Base-by-base conservation (phyloP, 306 rosid species). In the Parietaria judaica region DNA sequence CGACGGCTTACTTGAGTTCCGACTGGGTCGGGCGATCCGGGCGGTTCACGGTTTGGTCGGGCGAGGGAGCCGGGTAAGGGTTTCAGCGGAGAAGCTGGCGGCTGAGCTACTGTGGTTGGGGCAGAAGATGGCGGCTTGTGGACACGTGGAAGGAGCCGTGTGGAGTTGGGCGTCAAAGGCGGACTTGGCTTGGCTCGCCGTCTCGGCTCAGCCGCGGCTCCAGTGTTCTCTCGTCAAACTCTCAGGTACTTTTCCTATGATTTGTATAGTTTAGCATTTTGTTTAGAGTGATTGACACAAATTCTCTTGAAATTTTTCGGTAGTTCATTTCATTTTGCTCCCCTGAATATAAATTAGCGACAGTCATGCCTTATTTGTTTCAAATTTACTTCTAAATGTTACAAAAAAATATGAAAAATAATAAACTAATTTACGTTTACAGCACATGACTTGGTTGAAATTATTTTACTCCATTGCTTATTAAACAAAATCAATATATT, bases 101-200 rank as follows among this genome's bases (percentile, higher is more conserved):
- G 83, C 86, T 11, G 94, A 86, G 81, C 16, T 78, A 63, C 51
- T 81, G 6, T 89, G 97, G 97, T n/a, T 89, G 79, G 84, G 77
- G 37, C 61, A 71, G 78, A 89, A 82, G 68, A 52, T 86, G 84
- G 78, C 60, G 45, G 73, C 70, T n/a, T 86, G 91, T 63, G 95
- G 87, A 0, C 78, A 47, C 7, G 60, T 41, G 0, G 74, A 73
- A 5, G 95, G 84, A 54, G 82, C 82, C 9, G 62, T 82, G 44
- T 1, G 56, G 47, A 65, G 65, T 56, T 84, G 89, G 92, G 87
- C 87, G 44, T 67, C 71, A 6, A 89, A 95, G 2, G 37, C 65
- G 13, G 68, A 75, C 53, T 73, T 89, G 81, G 86, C 89, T 4
- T 51, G 65, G 70, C 80, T 86, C 6, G 72, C 84, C 44, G 61